Evolutionary conservation across 352 stramenopile species (phyloP), one percentile per base, ranked within the genome.

Genomic region (Phytophthora hibernalis): DNA sequence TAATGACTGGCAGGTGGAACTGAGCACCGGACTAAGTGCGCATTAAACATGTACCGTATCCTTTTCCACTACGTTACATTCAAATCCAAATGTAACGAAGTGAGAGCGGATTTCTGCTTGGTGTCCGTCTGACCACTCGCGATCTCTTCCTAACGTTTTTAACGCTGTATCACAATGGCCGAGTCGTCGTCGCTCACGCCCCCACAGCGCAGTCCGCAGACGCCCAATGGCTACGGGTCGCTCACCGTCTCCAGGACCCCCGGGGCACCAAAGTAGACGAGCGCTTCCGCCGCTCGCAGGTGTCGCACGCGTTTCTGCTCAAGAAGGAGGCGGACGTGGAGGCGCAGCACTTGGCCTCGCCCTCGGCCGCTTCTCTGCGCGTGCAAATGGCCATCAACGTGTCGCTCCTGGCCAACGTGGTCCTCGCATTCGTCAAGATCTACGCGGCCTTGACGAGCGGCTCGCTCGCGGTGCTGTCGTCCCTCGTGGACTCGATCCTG

Each of bases 381-480:
- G 83, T 93, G 62, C 76, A 91, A 50, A 74, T 80, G 13, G 87
- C 87, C 45, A 93, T 95, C 56, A 82, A 86, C 52, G 71, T 57
- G 42, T 95, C 87, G 21, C 70, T 95, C 7, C 56, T 58, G 8
- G 82, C 88, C 64, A 95, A 95, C 58, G 76, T 95, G 61, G 74
- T 93, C 43, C 68, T 95, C 1, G 83, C 83, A 16, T 44, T 80
- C 16, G 83, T 85, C 13, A 96, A 94, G 67, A 83, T 77, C 42
- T 96, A 96, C 44, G 87, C 86, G 5, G 77, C 85, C 2, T 70
- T 96, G 38, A 87, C 82, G 5, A 98, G 92, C 37, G 78, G 91
- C 1, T 98, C 93, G 21, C 77, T 99, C 8, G 96, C 93, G 0
- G 93, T 99, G 48, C 75, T 99, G 22, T 98, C 96, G 37, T 98